Evolutionary conservation across 495 filamentous ascomycete genomes (phyloP), one percentile per base, ranked within the genome.

Genomic region (Penicillium riverlandense): DNA sequence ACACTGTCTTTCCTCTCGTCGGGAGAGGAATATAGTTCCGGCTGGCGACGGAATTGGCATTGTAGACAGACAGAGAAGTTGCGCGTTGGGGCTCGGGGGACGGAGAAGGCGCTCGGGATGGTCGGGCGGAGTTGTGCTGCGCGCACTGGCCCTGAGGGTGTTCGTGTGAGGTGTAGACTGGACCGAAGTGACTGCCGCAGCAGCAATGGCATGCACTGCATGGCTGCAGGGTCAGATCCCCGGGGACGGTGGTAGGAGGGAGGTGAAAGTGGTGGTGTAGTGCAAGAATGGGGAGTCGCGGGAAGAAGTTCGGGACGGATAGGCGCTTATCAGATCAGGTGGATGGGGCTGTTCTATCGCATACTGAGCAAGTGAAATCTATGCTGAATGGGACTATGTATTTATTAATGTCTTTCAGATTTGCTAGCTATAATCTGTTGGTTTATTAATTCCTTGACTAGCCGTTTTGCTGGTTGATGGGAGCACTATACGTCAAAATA

Each of bases 191-290:
- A 65, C 54, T 68, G 67, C 56, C 61, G 49, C 29, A 69, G 45
- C 43, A 72, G 53, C 47, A 62, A 57, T 61, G 62, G 69, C 61
- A 70, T 61, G 40, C 65, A 57, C 54, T 70, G 67, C 69, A 69
- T 71, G 54, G 56, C 65, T 60, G 49, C 22, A 22, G 35, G 48
- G 39, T 44, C 30, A 58, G 45, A 48, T 54, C 55, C 53, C 53
- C 50, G 50, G 43, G 47, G 37, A 44, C 40, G 27, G 47, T 52
- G 42, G 54, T 34, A 29, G 44, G 40, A 34, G 34, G 40, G 37
- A 36, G 42, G 48, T 50, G 51, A 40, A 30, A 37, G 33, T n/a
- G 29, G 40, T 37, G 33, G 45, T 44, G 29, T 27, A 32, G 40
- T 13, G 35, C 14, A 28, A 45, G 29, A 38, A 44, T 37, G 41